Evolutionary conservation across 2,329 filamentous ascomycete species (phyloP), one percentile per base, ranked within the genome.

Genomic region (Mycocentrospora acerina): DNA sequence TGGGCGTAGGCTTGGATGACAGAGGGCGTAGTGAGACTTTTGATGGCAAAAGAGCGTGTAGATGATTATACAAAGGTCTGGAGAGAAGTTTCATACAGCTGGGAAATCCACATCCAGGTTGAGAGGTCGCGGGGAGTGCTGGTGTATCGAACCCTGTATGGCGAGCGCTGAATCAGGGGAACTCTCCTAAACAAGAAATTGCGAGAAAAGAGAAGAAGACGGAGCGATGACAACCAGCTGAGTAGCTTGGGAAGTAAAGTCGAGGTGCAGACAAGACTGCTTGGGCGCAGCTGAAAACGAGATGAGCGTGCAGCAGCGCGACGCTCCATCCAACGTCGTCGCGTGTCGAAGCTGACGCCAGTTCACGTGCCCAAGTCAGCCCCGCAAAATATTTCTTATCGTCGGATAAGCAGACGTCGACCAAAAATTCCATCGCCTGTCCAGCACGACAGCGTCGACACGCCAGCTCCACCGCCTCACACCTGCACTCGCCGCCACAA

Each of bases 381-480:
- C 47, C 45, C 45, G 24, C 37, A 26, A 37, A 32, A 37, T n/a
- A n/a, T 37, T 28, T 29, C 35, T 48, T 55, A 55, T 57, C 53
- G 19, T 5, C 19, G 5, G 48, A 54, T 56, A 56, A 46, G n/a
- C n/a, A n/a, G 27, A 22, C 29, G 29, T 27, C 44, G 46, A 46
- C 46, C 51, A 46, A 57, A 59, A 60, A 44, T 51, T 26, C 35
- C 42, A 42, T 51, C 37, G n/a, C n/a, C n/a, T n/a, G n/a, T n/a
- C n/a, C n/a, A 42, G 48, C 44, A 36, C 18, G 35, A 35, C 27
- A 32, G 36, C 30, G 19, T 24, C 30, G 15, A 35, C 41, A 35
- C 29, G 29, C 35, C 22, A 18, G 27, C 35, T 16, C 17, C 29
- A 37, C 33, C 11, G 9, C 27, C 17, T 19, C 10, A 24, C 43